A percentile compares a stretch with the other conserved stretches of the same genome.
These are phyloP conservation scores for Phaeolepiota aurea DNA, from an alignment of 768 basidiomycete genomes.

Conservation along the genomic window DNA sequence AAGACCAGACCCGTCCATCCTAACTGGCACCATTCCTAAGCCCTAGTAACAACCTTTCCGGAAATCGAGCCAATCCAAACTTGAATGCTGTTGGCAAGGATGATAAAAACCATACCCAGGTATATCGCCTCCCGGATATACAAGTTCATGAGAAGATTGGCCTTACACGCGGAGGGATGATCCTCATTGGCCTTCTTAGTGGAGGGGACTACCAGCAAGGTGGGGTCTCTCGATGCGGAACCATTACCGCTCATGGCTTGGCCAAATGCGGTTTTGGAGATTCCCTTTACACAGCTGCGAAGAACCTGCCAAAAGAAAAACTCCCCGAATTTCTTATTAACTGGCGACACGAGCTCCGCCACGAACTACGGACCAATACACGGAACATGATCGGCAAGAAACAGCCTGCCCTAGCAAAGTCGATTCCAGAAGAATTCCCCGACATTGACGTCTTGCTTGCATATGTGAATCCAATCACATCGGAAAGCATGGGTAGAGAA, in stretches of 20 bases:
- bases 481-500: conserved; percentile 44
- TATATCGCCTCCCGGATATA: conserved; percentile 35
- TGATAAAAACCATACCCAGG: conserved; percentile 60
- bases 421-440: conserved; percentile 63
- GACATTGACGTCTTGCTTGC: conserved; percentile 64
- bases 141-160: conserved; percentile 27
- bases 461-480: conserved; percentile 74
- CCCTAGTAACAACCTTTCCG: conserved; percentile 63
- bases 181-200: conserved; percentile 77
- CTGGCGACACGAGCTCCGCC: conserved; percentile 57
- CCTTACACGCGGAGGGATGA: conserved; percentile 64
- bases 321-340: conserved; percentile 45
- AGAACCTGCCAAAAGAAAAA: conserved; percentile 30
- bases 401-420: conserved; percentile 52
- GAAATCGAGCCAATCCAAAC: conserved; percentile 56
- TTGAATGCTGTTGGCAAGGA: conserved; percentile 62
- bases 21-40: conserved; percentile 29
- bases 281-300: conserved; percentile 51
- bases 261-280: conserved; percentile 80
- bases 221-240: conserved; percentile 61
- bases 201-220: conserved; percentile 86
- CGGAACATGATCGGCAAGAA: conserved; percentile 57
- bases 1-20: conserved; percentile 5
- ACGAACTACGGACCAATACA: conserved; percentile 65
- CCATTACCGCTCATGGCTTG: conserved; percentile 65